phyloP scores from a whole-genome alignment of 1,284 basidiomycete genomes.

The Stygiomarasmius scandens region DNA sequence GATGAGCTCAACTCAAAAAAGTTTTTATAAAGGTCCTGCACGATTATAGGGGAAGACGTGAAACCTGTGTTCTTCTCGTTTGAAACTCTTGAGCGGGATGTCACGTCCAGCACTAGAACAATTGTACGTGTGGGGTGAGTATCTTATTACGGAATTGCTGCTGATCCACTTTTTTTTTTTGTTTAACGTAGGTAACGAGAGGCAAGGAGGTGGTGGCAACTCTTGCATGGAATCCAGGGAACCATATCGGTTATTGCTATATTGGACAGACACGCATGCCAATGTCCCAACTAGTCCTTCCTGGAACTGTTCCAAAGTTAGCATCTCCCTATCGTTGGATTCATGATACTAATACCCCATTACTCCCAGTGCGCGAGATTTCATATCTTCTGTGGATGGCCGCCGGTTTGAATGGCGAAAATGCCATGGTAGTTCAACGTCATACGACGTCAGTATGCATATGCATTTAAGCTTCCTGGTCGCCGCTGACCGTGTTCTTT shows the following conservation, averaged over 20 bases:
- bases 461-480: constrained; percentile 5
- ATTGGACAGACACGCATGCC: constrained; percentile 57
- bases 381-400: constrained; percentile 51
- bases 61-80: constrained; percentile 66
- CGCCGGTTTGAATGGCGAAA: constrained; percentile 65
- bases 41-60: constrained; percentile 66
- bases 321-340: constrained; percentile 11
- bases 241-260: constrained; percentile 58
- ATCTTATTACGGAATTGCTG: constrained; percentile 12
- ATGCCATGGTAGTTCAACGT: constrained; percentile 42
- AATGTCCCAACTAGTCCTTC: constrained; percentile 63
- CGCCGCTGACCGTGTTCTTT: constrained; percentile 8
- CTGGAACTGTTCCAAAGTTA: constrained; percentile 54
- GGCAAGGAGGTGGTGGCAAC: constrained; percentile 53
- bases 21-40: too few species aligned
- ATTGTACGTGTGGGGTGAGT: constrained; percentile 43
- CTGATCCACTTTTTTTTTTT: constrained; percentile 14
- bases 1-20: too few species aligned
- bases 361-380: constrained; percentile 55
- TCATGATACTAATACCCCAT: not conserved
- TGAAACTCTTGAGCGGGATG: constrained; percentile 52
- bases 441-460: constrained; percentile 57
- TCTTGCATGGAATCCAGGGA: constrained; percentile 63
- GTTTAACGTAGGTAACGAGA: constrained; percentile 18
- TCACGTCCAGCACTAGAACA: constrained; percentile 47